phyloP scores from a whole-genome alignment of 2,329 filamentous ascomycete genomes.

The Microdochium trichocladiopsis region DNA sequence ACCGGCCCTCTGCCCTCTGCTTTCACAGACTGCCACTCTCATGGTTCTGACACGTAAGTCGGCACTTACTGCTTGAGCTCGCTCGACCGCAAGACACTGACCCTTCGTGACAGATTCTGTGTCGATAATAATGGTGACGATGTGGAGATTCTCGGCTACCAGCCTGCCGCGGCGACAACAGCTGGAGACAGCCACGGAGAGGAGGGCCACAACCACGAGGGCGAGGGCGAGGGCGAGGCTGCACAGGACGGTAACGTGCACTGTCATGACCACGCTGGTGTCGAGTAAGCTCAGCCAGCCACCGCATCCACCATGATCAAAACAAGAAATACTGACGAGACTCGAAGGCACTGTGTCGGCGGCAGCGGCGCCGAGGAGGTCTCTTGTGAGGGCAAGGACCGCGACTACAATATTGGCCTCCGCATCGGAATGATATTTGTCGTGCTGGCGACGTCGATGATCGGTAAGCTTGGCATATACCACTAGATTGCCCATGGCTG shows the following conservation, averaged over 20 bases:
- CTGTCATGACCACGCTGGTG: constrained; percentile 70
- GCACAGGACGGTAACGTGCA: constrained; percentile 27
- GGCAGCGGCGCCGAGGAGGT: constrained; percentile 32
- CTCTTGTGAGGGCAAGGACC: constrained; percentile 23
- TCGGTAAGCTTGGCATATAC: no score
- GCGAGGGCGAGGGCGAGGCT: constrained; percentile 11
- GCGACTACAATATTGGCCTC: constrained; percentile 60
- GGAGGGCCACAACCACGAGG: constrained; percentile 10
- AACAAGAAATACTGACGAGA: no score
- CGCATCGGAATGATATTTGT: constrained; percentile 68
- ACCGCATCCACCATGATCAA: no score
- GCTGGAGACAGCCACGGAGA: constrained; percentile 3
- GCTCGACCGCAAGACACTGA: constrained; percentile 1
- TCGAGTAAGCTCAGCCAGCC: constrained; percentile 49
- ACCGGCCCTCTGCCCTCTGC: constrained; percentile 18
- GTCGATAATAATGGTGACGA: constrained; percentile 52
- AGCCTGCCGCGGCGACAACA: constrained; percentile 10
- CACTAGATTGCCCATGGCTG: no score
- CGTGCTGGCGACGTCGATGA: constrained; percentile 58
- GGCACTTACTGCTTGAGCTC: neutral
- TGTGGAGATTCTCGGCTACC: constrained; percentile 43
- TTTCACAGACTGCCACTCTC: constrained; percentile 40
- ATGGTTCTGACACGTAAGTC: constrained; percentile 42
- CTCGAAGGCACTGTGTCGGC: constrained; percentile 49
- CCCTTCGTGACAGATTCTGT: constrained; percentile 43